Percentiles rank a stretch among this genome's conserved stretches.
phyloP scores from a whole-genome alignment of 306 rosid species.

The Vigna unguiculata region DNA sequence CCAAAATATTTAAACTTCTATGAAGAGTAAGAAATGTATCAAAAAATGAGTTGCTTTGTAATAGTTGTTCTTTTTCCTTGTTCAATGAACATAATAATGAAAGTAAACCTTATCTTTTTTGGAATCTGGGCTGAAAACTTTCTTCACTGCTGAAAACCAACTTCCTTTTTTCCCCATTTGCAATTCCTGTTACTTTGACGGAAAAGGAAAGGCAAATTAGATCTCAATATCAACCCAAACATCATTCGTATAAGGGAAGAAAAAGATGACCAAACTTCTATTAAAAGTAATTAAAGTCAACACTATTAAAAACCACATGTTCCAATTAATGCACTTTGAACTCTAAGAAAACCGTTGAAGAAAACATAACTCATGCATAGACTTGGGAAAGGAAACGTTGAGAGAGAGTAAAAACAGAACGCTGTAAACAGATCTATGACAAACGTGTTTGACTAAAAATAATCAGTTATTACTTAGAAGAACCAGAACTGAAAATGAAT shows the following conservation, averaged over 20 bases:
- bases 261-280: slow-evolving; percentile 23
- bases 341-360: slow-evolving; percentile 2
- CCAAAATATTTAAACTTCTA: not conserved
- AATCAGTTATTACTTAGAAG: slow-evolving; percentile 2
- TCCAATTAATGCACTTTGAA: slow-evolving; percentile 14
- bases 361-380: slow-evolving; percentile 25
- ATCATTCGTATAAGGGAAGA: not conserved
- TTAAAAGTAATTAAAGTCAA: slow-evolving; percentile 34
- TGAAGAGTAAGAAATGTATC: not conserved
- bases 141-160: slow-evolving; percentile 86
- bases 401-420: not conserved
- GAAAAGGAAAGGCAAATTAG: slow-evolving; percentile 26
- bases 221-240: slow-evolving; percentile 24
- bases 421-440: slow-evolving; percentile 37
- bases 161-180: slow-evolving; percentile 85
- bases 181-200: slow-evolving; percentile 44
- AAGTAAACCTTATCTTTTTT: slow-evolving; percentile 76
- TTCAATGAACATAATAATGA: not conserved
- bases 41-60: not conserved
- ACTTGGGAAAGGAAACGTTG: slow-evolving; percentile 35
- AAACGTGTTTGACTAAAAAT: not conserved
- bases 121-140: slow-evolving; percentile 60
- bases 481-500: slow-evolving; percentile 2
- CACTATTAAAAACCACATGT: not conserved
- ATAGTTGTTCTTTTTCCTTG: not conserved